These are phyloP conservation scores for Boletus insuetus DNA, from an alignment of 768 basidiomycete species.

Conservation along the genomic window DNA sequence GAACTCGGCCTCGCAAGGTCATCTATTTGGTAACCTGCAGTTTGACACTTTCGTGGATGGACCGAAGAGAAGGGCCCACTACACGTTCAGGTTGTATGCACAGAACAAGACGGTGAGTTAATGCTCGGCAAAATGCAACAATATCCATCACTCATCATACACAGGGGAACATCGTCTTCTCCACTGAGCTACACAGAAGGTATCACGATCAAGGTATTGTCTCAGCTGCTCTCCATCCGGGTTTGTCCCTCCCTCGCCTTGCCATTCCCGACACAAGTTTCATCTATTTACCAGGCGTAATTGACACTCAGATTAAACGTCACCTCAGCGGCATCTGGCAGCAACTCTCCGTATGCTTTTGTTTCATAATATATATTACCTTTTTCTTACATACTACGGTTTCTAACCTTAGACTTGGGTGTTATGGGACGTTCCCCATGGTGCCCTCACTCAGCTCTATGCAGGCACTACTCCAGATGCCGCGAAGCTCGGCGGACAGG, in stretches of 20 bases:
- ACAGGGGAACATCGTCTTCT: slow-evolving; percentile 43
- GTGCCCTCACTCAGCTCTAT: slow-evolving; percentile 10
- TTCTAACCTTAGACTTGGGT: neutral
- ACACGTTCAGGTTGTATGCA: slow-evolving; percentile 27
- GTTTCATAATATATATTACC: neutral
- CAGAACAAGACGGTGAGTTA: slow-evolving; percentile 16
- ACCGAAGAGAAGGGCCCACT: slow-evolving; percentile 30
- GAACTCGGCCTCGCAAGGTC: slow-evolving; percentile 24
- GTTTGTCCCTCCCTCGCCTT: slow-evolving; percentile 13
- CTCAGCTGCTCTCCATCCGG: slow-evolving; percentile 44
- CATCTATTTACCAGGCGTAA: neutral
- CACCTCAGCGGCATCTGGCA: neutral
- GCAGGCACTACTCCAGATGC: slow-evolving; percentile 4
- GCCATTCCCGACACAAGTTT: neutral
- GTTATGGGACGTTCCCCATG: neutral
- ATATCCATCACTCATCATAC: neutral
- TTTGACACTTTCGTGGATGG: slow-evolving; percentile 40
- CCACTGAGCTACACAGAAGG: slow-evolving; percentile 44
- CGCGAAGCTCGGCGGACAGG: slow-evolving; percentile 3
- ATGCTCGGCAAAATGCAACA: neutral
- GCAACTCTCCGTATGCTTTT: neutral
- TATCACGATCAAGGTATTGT: slow-evolving; percentile 46
- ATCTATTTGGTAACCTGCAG: slow-evolving; percentile 23
- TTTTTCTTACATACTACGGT: no score
- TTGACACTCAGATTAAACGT: slow-evolving; percentile 3